Base-by-base conservation (phyloP, 2,329 filamentous ascomycete species). In the Calonectria montana region DNA sequence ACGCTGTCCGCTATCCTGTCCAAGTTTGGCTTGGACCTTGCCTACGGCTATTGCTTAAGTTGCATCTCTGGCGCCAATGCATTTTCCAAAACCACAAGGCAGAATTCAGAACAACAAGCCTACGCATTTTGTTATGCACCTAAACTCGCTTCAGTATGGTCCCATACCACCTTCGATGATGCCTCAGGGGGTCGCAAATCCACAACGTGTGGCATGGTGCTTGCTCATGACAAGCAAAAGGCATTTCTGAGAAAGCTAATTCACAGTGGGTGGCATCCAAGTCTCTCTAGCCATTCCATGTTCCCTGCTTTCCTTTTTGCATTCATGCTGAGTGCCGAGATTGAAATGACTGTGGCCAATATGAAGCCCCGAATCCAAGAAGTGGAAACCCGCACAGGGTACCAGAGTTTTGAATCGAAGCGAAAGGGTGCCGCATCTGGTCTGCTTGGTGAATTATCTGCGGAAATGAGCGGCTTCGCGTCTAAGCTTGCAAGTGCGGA, bases 101-200 rank as follows among this genome's bases (percentile, higher is more conserved):
- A 71, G 2, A 61, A 73, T 3, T 37, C 39, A 2, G 64, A 75
- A 5, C 65, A 72, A 8, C 77, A 76, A 15, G 71, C 81, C 4
- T 83, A 80, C 65, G 78, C 80, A 2, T 80, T 84, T 68, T 81
- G 80, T 66, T 84, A 84, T 53, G 79, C 81, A 21, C 84, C 84
- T 2, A 85, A 85, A 64, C 73, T 85, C 27, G 83, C 82, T 8
- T 77, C 80, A 18, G 75, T 82, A 27, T 85, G 84, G 84, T 83
- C 83, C 2, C 78, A 83, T 57, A 73, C 72, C 31, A 66, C 62
- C 31, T 75, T 75, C 25, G 68, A 65, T 18, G 47, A 43, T 31
- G 37, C 73, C 2, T n/a, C 64, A 2, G 21, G 68, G 5, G 64
- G 68, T 6, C 70, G 73, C 16, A 50, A 71, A 8, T 50, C 72